Conservation (phyloP, 345 rosid genomes). For the Erodium maritimum region DNA sequence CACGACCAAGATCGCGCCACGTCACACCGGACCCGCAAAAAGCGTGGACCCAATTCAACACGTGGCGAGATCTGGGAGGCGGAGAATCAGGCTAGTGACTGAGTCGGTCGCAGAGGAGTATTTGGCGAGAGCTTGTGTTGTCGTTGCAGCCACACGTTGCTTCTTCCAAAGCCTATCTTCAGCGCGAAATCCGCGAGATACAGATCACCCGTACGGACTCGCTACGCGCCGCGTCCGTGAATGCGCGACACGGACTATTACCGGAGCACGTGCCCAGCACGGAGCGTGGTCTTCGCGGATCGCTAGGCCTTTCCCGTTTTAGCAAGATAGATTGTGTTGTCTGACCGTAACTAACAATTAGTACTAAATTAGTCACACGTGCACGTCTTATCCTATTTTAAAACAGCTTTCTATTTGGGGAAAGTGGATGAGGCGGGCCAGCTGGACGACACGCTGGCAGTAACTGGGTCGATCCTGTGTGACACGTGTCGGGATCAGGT, state of each 20-base stretch:
- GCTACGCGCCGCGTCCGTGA: neutral
- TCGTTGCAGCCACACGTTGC: neutral
- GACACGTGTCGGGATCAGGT: neutral
- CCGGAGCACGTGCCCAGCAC: neutral
- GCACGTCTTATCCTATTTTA: neutral
- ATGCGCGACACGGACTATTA: neutral
- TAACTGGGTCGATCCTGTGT: neutral
- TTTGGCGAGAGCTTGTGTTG: neutral
- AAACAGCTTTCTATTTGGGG: neutral
- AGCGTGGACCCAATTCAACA: neutral
- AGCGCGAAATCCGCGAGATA: neutral
- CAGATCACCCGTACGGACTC: neutral
- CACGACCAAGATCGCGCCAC: neutral
- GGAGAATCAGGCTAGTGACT: no score
- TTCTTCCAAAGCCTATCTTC: neutral
- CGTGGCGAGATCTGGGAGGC: neutral
- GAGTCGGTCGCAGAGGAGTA: no score
- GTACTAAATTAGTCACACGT: neutral
- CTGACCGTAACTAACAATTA: neutral
- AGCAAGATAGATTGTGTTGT: neutral
- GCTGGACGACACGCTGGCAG: neutral
- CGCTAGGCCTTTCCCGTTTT: neutral
- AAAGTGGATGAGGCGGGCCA: neutral
- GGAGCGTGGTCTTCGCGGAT: neutral
- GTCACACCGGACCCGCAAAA: neutral